Base-by-base conservation (phyloP, 768 basidiomycete genomes). In the Dioszegia aurantiaca region DNA sequence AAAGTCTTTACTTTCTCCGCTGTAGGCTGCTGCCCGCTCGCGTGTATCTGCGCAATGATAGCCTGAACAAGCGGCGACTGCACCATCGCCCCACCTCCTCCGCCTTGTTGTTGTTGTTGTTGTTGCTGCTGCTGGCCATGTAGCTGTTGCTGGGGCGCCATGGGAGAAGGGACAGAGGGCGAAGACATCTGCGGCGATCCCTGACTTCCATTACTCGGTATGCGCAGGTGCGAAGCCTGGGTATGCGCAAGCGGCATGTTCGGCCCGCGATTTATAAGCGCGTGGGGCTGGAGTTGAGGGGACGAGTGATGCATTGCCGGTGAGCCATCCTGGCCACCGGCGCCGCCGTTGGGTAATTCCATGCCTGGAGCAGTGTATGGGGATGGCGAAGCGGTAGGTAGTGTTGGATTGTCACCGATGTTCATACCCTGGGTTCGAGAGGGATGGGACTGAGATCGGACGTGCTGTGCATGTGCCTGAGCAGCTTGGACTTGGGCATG, bases 401-500 rank as follows among this genome's bases (percentile, higher is more conserved):
- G 33, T 6, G 33, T 33, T 6, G 33, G 33, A 14, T 33, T 33
- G 8, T 33, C 33, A 14, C 33, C 33, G 33, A 33, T 6, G 14
- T 33, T 33, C 8, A 33, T 33, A 39, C 60, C 51, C 42, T 68
- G 67, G 40, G 31, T 43, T 21, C 61, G 51, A 19, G 49, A 41
- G 41, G 30, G 48, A 17, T 51, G 31, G 58, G 65, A 3, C 27
- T 54, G 3, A 27, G 23, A 40, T 17, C 27, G 43, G 16, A 11
- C 33, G 10, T 47, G 49, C 33, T 33, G 33, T 33, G 19, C 23
- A 43, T 68, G 63, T 26, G 45, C 52, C 30, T 60, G 58, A 14
- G 43, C 48, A 28, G 68, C 68, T 16, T 53, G 62, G 4, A 59
- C 43, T 48, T 64, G 64, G n/a, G 66, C 69, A 51, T 68, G 68